Evolutionary conservation across 768 basidiomycete species (phyloP), one percentile per base, ranked within the genome.

Genomic region (Trametes gibbosa): DNA sequence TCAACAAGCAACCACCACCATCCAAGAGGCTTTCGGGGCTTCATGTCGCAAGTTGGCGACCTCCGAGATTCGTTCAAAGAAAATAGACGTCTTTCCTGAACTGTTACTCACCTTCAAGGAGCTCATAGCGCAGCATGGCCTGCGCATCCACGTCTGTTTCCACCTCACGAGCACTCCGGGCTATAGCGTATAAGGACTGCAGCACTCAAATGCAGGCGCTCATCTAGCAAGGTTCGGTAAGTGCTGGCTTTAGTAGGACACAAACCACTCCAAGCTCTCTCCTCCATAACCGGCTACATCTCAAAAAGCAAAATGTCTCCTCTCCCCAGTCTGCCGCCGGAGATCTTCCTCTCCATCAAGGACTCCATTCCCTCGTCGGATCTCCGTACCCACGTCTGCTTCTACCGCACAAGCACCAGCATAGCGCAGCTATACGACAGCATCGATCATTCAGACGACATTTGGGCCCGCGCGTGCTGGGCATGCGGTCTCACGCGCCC

Each of bases 381-480:
- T 48, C 9, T 62, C 17, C 61, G 52, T 12, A 62, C 61, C 8
- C 56, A 62, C n/a, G 56, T 62, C 40, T 62, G 61, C 29, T 58
- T 58, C 24, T 52, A 52, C 39, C 34, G 34, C 14, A 14, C 34
- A n/a, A n/a, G 34, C 34, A 35, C 14, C 34, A 35, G 7, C 34
- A 35, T 6, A 35, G 6, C 34, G 34, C 34, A 6, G 34, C 34
- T 6, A 35, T 35, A 35, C n/a, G n/a, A n/a, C n/a, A n/a, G n/a
- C n/a, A n/a, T n/a, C n/a, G n/a, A n/a, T n/a, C n/a, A n/a, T n/a
- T n/a, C n/a, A n/a, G n/a, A n/a, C n/a, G n/a, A n/a, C n/a, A n/a
- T n/a, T n/a, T n/a, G n/a, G n/a, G n/a, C n/a, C n/a, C n/a, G n/a
- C n/a, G n/a, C n/a, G n/a, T n/a, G n/a, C n/a, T n/a, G n/a, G n/a